Evolutionary conservation across 2,329 filamentous ascomycete species (phyloP), one percentile per base, ranked within the genome.

Genomic region (Penicillium sp.): DNA sequence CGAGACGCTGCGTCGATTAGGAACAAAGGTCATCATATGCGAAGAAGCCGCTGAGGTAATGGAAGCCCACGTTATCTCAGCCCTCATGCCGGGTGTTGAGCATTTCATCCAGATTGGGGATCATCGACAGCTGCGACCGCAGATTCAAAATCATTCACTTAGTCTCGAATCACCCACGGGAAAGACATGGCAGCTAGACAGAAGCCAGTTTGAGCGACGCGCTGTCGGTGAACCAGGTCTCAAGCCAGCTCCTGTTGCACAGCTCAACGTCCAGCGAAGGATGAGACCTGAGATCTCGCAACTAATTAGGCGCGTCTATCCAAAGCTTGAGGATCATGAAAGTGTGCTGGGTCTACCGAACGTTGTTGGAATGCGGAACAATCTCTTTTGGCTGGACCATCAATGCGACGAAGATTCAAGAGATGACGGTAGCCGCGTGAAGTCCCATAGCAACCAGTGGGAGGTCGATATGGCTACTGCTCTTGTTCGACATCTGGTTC

Each of bases 41-140:
- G 84, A 88, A 57, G 84, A 88, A 59, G 84, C 83, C 0, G 84
- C 83, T 1, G 84, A 88, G 47, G 84, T 88, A 3, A 67, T 87
- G 0, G 84, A 88, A 57, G 72, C 74, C 2, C 84, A 87, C 48
- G 69, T 84, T 2, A 60, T 87, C 0, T 77, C 83, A 0, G 76
- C 84, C 0, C 52, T 87, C 40, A 68, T 71, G 0, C 58, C 73
- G 0, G 61, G 72, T 0, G 77, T 77, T 0, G 75, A 84, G 43
- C 81, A 87, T 26, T 57, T 87, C 1, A 74, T 87, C 0, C 60
- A 86, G 2, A 87, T 88, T 8, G 85, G 85, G 0, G 85, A 88
- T 38, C 84, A 88, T 56, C 77, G 83, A 39, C 85, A 88, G 47
- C 72, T 88, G 0, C 77, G 83, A 0, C 85, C 84, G 0, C 86